Base-by-base conservation (phyloP, 2,329 filamentous ascomycete species). In the Fusarium penzigii region DNA sequence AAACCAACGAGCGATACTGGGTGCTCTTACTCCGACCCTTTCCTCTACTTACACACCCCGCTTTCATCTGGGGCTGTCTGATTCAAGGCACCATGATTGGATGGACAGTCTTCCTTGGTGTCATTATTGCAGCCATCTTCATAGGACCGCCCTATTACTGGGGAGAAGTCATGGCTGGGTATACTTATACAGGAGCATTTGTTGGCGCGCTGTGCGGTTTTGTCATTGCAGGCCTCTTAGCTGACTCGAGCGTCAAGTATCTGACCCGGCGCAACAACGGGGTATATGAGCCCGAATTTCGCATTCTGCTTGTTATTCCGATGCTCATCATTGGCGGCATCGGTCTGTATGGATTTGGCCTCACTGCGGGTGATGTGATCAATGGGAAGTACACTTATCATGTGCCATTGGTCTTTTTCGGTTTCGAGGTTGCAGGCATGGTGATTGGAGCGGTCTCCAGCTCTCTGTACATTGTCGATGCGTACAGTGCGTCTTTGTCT, bases 101-200 rank as follows among this genome's bases (percentile, higher is more conserved):
- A 58, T 97, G 93, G 92, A 96, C 92, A 1, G 90, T 97, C 14
- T 90, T 97, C 66, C 93, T 96, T 59, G 89, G 90, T 51, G 87
- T 94, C 55, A 85, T 94, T 59, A 75, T 95, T 42, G 88, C 87
- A n/a, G 84, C 87, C 53, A 86, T 95, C 60, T 93, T 94, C 74
- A 80, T 95, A 43, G 86, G 87, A 2, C 87, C 88, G 2, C 90
- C 90, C 1, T 82, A 92, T 39, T 94, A 85, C 77, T 96, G 92
- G 82, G 78, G 84, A 63, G 87, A 94, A 72, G 84, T 90, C 47
- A 75, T 89, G 65, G 90, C 89, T 2, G 92, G 92, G n/a, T 92
- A 93, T 69, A 83, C 91, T 51, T 96, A 97, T 72, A 86, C 87
- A 0, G 90, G 89, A 0, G 88, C 92, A 2, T 96, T 97, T 63